A percentile compares a stretch with the other conserved stretches of the same genome.
These are phyloP conservation scores for Alopecurus myosuroides DNA, from an alignment of 176 grass and related monocot genomes.

Conservation along the genomic window DNA sequence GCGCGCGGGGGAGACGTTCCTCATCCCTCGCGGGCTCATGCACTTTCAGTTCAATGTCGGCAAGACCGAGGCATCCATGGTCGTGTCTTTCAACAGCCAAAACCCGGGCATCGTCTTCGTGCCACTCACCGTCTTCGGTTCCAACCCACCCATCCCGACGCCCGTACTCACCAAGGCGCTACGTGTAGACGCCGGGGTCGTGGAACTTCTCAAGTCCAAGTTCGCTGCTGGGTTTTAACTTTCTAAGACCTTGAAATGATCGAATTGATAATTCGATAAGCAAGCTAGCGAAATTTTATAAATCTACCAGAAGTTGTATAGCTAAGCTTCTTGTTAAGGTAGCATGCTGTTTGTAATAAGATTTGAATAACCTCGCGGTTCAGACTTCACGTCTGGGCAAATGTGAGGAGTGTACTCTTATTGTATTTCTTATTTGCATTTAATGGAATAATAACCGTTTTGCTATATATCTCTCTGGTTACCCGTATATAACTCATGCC, in stretches of 20 bases:
- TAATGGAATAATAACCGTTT: neutral
- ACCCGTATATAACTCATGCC: neutral
- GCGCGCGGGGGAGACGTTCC: constrained; percentile 40
- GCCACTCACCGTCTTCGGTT: constrained; percentile 37
- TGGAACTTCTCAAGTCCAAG: constrained; percentile 55
- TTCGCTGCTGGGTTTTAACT: constrained; percentile 26
- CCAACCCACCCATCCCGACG: constrained; percentile 44
- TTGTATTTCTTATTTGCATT: neutral
- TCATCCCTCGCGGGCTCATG: constrained; percentile 52
- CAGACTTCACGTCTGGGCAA: neutral
- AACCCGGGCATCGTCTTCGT: constrained; percentile 43
- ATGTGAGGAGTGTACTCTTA: neutral
- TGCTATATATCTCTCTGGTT: neutral
- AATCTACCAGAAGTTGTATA: neutral
- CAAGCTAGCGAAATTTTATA: neutral
- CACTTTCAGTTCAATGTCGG: constrained; percentile 79
- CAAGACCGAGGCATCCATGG: constrained; percentile 11
- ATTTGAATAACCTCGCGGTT: neutral
- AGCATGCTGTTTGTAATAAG: neutral
- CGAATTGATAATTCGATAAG: neutral
- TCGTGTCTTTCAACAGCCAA: constrained; percentile 71
- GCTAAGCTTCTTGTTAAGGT: neutral
- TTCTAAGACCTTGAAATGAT: neutral
- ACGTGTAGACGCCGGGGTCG: constrained; percentile 33
- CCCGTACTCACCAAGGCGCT: constrained; percentile 50